These are phyloP conservation scores for Phytophthora pini DNA, from an alignment of 352 stramenopile species.

Conservation along the genomic window DNA sequence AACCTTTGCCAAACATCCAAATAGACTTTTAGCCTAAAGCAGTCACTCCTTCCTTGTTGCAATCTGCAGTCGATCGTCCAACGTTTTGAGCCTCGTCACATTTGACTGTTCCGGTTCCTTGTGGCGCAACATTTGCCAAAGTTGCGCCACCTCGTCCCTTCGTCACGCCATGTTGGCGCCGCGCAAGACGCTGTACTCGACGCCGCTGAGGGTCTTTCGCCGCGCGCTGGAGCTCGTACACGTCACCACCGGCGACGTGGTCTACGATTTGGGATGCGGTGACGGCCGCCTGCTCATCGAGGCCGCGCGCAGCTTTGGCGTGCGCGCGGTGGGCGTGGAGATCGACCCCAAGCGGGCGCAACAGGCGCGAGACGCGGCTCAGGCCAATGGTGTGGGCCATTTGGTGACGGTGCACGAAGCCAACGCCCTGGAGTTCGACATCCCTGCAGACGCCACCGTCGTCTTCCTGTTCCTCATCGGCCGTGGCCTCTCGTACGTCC, in stretches of 20 bases:
- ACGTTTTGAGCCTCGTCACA: constrained; percentile 22
- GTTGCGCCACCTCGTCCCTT: constrained; percentile 13
- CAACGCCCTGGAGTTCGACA: constrained; percentile 78
- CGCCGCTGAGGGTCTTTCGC: constrained; percentile 66
- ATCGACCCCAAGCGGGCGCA: constrained; percentile 58
- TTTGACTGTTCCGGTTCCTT: constrained; percentile 28
- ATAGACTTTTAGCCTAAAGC: background rate
- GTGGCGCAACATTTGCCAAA: constrained; percentile 6
- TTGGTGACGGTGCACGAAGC: constrained; percentile 71
- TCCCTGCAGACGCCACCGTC: constrained; percentile 62
- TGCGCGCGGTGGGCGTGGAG: constrained; percentile 72
- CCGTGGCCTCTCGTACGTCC: constrained; percentile 68
- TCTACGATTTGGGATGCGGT: constrained; percentile 85
- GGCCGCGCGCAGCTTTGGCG: constrained; percentile 51
- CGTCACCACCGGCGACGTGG: constrained; percentile 47
- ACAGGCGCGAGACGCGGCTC: constrained; percentile 34
- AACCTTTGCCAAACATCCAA: background rate
- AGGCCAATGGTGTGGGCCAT: constrained; percentile 40
- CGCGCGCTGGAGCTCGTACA: constrained; percentile 61
- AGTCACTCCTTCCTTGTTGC: background rate
- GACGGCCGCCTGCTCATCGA: constrained; percentile 77
- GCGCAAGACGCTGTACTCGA: constrained; percentile 84
- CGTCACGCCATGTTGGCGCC: constrained; percentile 65
- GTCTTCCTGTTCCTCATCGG: constrained; percentile 87
- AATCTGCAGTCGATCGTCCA: constrained; percentile 1